Evolutionary conservation across 345 rosid genomes (phyloP), one percentile per base, ranked within the genome.

Genomic region (Gossypium longicalyx): DNA sequence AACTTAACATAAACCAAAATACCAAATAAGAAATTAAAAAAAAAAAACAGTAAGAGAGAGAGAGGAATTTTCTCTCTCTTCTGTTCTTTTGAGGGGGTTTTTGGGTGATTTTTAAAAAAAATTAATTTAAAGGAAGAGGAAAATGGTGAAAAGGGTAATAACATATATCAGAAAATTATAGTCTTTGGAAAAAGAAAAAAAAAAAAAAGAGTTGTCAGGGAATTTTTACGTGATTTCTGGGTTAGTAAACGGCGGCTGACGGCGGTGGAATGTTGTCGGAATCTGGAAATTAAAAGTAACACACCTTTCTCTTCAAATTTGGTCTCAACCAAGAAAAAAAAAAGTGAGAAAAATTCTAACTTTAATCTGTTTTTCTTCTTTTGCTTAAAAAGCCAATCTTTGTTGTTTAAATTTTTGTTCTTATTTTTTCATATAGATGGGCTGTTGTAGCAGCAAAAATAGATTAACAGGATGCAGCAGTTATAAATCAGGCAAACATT

Each of bases 381-480:
- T 34, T 34, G 41, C 41, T 34, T 34, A 34, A 34, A 34, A 34
- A 34, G 5, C 7, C 41, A 34, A 9, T 20, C 61, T 57, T 57
- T 54, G 9, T 15, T 57, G 27, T 22, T 12, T 57, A 22, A 10
- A 22, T 1, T 57, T 57, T 20, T 10, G 13, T 20, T 19, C 7
- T 51, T 17, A 16, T 17, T 53, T 67, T 67, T 47, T 9, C 19
- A 12, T 44, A 16, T 8, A 20, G 44, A 68, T 68, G 72, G 72
- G 59, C 9, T 68, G 72, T 68, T 68, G 15, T 49, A 9, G 72
- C 43, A 49, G 72, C 72, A 68, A 68, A 22, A n/a, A 49, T 49
- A 68, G 38, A 68, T 27, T 25, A n/a, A 6, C 59, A 51, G 72
- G 34, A 49, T 27, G 16, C 72, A 25, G 16, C 27, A 43, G 44